phyloP scores from a whole-genome alignment of 257 asterid genomes.

The Ocimum tenuiflorum region DNA sequence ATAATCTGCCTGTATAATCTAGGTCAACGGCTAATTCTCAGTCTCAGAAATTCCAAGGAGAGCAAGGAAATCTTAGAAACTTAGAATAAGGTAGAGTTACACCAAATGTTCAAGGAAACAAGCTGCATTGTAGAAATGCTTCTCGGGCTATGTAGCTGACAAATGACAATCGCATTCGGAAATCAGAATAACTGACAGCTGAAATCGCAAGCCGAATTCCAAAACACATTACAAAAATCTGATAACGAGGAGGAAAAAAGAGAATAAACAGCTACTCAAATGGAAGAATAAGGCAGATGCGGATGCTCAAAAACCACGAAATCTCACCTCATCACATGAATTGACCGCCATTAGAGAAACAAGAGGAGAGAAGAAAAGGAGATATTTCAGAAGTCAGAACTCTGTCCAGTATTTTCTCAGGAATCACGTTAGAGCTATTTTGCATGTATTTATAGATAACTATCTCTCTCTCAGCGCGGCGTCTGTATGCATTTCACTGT shows the following conservation, averaged over 20 bases:
- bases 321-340: conserved; percentile 39
- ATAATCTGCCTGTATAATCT: not conserved
- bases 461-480: not conserved
- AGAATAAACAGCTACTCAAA: conserved; percentile 10
- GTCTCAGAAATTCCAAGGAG: conserved; percentile 2
- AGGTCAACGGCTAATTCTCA: conserved; percentile 19
- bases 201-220: conserved; percentile 18
- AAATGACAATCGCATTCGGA: not conserved
- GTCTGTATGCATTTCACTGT: not conserved
- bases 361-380: not conserved
- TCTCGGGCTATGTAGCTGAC: conserved; percentile 3
- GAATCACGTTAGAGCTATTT: too few relatives aligned
- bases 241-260: not conserved
- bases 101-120: conserved; percentile 20
- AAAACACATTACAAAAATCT: not conserved
- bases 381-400: conserved; percentile 14
- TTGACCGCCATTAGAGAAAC: conserved; percentile 43
- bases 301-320: not conserved
- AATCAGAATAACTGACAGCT: not conserved
- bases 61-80: not conserved
- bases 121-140: conserved; percentile 19
- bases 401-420: not conserved
- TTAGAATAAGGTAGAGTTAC: not conserved
- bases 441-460: conserved; percentile 14
- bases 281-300: conserved; percentile 10